A percentile compares a stretch with the other conserved stretches of the same genome.
These are phyloP conservation scores for Penicillium turbatum DNA, from an alignment of 495 filamentous ascomycete genomes.

Conservation along the genomic window DNA sequence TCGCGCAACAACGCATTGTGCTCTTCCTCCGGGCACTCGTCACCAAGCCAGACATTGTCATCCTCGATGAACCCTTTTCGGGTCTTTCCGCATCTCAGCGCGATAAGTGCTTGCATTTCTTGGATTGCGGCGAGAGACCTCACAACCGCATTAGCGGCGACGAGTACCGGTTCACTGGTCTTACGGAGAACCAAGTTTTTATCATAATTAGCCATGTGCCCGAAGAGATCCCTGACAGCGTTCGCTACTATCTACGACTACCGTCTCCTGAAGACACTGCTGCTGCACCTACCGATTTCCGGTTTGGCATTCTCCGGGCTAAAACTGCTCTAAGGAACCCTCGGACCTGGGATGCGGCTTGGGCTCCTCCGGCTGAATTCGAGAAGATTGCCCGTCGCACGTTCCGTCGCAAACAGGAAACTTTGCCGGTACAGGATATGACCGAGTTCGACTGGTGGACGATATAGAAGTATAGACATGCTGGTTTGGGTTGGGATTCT, in stretches of 20 bases:
- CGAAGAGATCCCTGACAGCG: constrained; percentile 79
- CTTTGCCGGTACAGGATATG: background rate
- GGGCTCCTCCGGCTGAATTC: constrained; percentile 25
- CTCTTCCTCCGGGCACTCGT: constrained; percentile 83
- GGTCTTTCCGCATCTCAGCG: constrained; percentile 80
- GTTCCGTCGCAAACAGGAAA: background rate
- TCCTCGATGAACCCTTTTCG: constrained; percentile 90
- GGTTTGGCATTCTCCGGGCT: constrained; percentile 27
- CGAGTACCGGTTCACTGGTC: constrained; percentile 21
- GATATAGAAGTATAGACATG: constrained; percentile 2
- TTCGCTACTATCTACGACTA: constrained; percentile 76
- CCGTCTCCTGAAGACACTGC: constrained; percentile 52
- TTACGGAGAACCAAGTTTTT: constrained; percentile 68
- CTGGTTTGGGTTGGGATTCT: background rate
- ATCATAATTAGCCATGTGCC: constrained; percentile 84
- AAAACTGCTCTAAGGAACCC: constrained; percentile 19
- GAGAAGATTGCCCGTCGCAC: constrained; percentile 2
- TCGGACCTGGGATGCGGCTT: constrained; percentile 26
- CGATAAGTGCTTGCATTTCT: constrained; percentile 76
- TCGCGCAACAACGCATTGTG: constrained; percentile 74
- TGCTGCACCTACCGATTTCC: constrained; percentile 31
- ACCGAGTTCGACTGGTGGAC: constrained; percentile 3
- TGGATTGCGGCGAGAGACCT: constrained; percentile 54
- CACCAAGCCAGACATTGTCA: constrained; percentile 78
- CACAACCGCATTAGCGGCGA: background rate